These are phyloP conservation scores for Secale cereale DNA, from an alignment of 176 grass and related monocot species.

Conservation along the genomic window DNA sequence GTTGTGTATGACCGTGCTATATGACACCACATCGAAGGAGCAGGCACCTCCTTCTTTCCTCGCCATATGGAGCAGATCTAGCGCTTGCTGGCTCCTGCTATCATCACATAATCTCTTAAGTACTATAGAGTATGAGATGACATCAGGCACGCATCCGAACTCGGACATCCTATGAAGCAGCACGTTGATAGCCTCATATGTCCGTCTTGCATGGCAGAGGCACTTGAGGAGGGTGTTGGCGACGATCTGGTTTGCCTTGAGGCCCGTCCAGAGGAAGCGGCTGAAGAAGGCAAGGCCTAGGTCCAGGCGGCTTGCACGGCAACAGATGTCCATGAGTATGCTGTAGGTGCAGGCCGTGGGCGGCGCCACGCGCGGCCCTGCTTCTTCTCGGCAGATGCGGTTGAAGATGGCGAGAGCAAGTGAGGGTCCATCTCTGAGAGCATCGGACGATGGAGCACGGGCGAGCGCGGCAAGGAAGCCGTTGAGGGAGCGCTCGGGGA, in stretches of 20 bases:
- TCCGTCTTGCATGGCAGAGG: slow-evolving; percentile 4
- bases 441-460: not conserved
- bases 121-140: not conserved
- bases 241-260: not conserved
- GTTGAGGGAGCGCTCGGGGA: not conserved
- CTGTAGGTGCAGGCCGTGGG: not conserved
- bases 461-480: not conserved
- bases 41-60: not conserved
- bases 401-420: not conserved
- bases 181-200: not conserved
- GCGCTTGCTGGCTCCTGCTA: slow-evolving; percentile 1
- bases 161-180: slow-evolving; percentile 25
- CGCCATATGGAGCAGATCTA: slow-evolving; percentile 11
- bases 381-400: not conserved
- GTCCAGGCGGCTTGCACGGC: not conserved
- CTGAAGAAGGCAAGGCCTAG: not conserved
- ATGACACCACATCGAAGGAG: slow-evolving; percentile 6
- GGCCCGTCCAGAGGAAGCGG: not conserved
- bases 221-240: not conserved
- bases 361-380: not conserved
- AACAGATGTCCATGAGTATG: not conserved
- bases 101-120: slow-evolving; percentile 17
- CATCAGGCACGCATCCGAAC: slow-evolving; percentile 3
- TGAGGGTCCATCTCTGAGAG: not conserved
- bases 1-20: not conserved